Conservation (phyloP, 352 stramenopile species). For the Blastocystis sp. region DNA sequence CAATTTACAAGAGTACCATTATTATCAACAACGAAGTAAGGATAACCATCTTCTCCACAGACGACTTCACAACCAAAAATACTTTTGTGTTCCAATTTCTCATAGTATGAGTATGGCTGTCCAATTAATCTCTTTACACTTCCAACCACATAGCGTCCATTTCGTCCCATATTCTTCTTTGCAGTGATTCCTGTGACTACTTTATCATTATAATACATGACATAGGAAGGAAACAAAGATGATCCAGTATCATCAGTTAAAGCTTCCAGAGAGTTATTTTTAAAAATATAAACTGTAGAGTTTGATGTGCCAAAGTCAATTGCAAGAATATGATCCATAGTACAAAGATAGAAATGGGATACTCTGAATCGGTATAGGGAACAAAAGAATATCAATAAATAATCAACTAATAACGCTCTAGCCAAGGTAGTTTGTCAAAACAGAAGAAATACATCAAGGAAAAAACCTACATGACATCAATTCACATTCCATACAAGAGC, state of each 20-base stretch:
- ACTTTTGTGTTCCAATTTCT: not conserved
- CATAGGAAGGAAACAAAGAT: constrained; percentile 28
- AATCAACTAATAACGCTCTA: too few relatives aligned
- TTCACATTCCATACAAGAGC: too few relatives aligned
- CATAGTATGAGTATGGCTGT: not conserved
- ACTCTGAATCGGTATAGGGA: not conserved
- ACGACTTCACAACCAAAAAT: constrained; percentile 54
- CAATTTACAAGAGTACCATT: not conserved
- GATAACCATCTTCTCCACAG: constrained; percentile 24
- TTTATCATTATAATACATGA: not conserved
- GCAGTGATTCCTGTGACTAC: not conserved
- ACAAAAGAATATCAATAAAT: too few relatives aligned
- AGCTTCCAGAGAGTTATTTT: not conserved
- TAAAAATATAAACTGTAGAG: not conserved
- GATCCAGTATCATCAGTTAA: not conserved
- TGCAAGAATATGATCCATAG: constrained; percentile 19
- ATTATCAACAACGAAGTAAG: constrained; percentile 14
- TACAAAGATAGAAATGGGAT: not conserved
- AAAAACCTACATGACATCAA: too few relatives aligned
- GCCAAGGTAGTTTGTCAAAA: too few relatives aligned
- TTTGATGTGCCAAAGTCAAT: constrained; percentile 66
- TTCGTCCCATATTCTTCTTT: not conserved
- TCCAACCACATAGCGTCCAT: not conserved
- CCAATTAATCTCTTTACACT: constrained; percentile 45
- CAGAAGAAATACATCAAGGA: too few relatives aligned